Conservation (phyloP, 768 basidiomycete genomes). For the Lentinula guzmanii region DNA sequence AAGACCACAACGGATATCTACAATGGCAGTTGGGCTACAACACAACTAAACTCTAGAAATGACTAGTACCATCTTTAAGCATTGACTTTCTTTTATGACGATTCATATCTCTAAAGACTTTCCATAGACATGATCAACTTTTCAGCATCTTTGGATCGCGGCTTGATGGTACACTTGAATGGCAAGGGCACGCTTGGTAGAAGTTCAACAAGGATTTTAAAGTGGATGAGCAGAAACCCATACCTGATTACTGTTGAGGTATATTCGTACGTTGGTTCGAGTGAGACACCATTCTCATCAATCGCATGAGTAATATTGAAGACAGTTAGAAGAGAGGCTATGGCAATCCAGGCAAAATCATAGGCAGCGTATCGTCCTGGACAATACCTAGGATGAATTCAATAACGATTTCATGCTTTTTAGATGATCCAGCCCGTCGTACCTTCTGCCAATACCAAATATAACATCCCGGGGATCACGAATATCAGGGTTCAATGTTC, state of each 20-base stretch:
- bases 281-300: constrained; percentile 6
- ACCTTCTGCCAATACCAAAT: constrained; percentile 7
- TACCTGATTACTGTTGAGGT: background rate
- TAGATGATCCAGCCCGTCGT: background rate
- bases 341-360: constrained; percentile 9
- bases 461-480: background rate
- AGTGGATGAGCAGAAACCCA: background rate
- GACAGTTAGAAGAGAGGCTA: constrained; percentile 17
- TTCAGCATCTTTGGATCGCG: background rate
- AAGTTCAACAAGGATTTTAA: background rate
- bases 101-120: background rate
- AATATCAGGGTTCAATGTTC: constrained; percentile 4
- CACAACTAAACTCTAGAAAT: too few relatives aligned
- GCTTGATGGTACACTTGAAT: constrained; percentile 4
- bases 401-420: background rate
- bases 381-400: background rate
- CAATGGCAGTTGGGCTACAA: too few relatives aligned
- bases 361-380: constrained; percentile 7
- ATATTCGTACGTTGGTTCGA: constrained; percentile 9
- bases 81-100: too few relatives aligned
- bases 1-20: too few relatives aligned
- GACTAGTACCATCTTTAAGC: too few relatives aligned
- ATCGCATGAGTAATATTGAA: constrained; percentile 14
- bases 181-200: constrained; percentile 1
- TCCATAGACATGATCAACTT: constrained; percentile 2